A percentile compares a stretch with the other conserved stretches of the same genome.
Conservation (phyloP, 495 filamentous ascomycete species). For the Penicillium lividum region DNA sequence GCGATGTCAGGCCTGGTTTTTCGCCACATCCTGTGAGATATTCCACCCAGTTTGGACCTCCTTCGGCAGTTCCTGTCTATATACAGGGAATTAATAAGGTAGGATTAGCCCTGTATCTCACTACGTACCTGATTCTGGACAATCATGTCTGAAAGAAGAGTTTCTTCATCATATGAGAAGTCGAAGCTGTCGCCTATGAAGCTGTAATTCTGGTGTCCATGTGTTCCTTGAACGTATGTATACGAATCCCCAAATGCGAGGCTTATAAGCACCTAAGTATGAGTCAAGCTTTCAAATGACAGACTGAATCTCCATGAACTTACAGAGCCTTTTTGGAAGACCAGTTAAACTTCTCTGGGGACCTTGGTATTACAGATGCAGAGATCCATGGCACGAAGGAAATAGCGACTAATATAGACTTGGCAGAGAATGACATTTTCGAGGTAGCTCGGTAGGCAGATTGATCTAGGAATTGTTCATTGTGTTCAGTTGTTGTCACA, state of each 20-base stretch:
- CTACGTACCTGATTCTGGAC: slow-evolving; percentile 48
- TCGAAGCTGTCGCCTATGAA: slow-evolving; percentile 50
- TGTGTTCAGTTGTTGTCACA: not conserved
- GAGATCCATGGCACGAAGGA: slow-evolving; percentile 1
- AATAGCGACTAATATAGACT: slow-evolving; percentile 2
- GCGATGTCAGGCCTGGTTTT: slow-evolving; percentile 37
- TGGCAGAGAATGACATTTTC: slow-evolving; percentile 5
- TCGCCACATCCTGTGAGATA: slow-evolving; percentile 48
- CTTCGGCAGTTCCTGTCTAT: slow-evolving; percentile 45
- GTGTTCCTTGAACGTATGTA: slow-evolving; percentile 53
- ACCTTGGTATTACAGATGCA: slow-evolving; percentile 11
- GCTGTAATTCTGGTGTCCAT: slow-evolving; percentile 47
- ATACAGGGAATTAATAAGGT: not conserved
- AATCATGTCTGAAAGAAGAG: slow-evolving; percentile 47
- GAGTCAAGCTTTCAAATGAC: not conserved
- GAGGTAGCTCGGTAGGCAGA: not conserved
- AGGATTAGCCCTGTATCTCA: not conserved
- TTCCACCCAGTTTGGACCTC: slow-evolving; percentile 53
- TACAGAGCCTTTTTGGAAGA: slow-evolving; percentile 33
- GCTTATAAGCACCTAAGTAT: slow-evolving; percentile 15
- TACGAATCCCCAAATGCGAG: slow-evolving; percentile 59
- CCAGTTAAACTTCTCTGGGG: slow-evolving; percentile 31
- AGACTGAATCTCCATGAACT: slow-evolving; percentile 6
- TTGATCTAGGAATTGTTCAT: too few relatives aligned
- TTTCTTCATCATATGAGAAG: slow-evolving; percentile 37